phyloP scores from a whole-genome alignment of 1,139 yeast species.

The Sugiyamaella pinicola region DNA sequence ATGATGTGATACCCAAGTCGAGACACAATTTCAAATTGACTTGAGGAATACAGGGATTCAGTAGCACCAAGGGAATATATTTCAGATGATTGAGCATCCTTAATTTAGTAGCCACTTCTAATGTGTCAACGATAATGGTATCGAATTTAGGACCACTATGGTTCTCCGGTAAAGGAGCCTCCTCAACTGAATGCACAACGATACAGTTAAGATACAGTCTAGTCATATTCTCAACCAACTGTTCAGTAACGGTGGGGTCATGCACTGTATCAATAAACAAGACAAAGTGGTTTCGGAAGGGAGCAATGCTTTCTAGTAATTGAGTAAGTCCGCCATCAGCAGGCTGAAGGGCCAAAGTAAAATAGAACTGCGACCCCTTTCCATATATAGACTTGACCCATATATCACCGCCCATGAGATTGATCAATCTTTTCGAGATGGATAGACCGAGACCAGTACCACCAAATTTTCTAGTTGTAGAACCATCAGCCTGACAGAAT shows the following conservation, averaged over 20 bases:
- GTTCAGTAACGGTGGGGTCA: slow-evolving; percentile 52
- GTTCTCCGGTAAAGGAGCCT: slow-evolving; percentile 46
- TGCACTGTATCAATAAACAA: slow-evolving; percentile 71
- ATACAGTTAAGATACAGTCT: slow-evolving; percentile 47
- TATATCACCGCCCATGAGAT: slow-evolving; percentile 85
- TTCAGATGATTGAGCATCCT: slow-evolving; percentile 72
- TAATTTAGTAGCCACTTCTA: slow-evolving; percentile 70
- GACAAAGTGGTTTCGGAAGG: slow-evolving; percentile 70
- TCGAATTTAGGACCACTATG: slow-evolving; percentile 58
- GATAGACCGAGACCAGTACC: slow-evolving; percentile 89
- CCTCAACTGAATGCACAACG: slow-evolving; percentile 47
- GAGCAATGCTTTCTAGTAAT: slow-evolving; percentile 68
- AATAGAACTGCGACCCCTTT: slow-evolving; percentile 78
- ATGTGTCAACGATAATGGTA: slow-evolving; percentile 77
- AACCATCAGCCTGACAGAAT: slow-evolving; percentile 90
- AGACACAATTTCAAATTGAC: slow-evolving; percentile 79
- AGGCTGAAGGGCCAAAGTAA: slow-evolving; percentile 76
- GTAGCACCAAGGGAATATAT: slow-evolving; percentile 75
- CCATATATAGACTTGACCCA: slow-evolving; percentile 86
- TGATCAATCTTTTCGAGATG: slow-evolving; percentile 81
- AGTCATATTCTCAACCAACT: slow-evolving; percentile 55
- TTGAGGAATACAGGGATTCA: slow-evolving; percentile 76
- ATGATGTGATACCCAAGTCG: slow-evolving; percentile 83
- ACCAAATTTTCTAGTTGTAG: slow-evolving; percentile 87
- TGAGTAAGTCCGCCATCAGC: slow-evolving; percentile 65